Conservation (phyloP, 306 rosid species). For the Arachis stenosperma region DNA sequence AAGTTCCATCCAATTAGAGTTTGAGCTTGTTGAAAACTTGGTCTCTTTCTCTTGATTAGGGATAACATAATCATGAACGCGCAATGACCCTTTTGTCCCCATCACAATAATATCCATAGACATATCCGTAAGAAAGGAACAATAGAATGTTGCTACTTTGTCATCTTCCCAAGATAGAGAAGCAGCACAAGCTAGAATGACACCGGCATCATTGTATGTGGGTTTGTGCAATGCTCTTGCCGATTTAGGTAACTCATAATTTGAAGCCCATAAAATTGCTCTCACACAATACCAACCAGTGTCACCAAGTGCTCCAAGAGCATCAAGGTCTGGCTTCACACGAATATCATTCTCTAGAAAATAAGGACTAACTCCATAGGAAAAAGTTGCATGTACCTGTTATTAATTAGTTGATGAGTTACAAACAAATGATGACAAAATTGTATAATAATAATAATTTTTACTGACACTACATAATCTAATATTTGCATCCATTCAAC, state of each 20-base stretch:
- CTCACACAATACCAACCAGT: conserved; percentile 46
- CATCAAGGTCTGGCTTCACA: conserved; percentile 46
- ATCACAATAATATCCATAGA: conserved; percentile 61
- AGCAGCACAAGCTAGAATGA: conserved; percentile 66
- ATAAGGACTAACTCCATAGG: conserved; percentile 5
- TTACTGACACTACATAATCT: no score
- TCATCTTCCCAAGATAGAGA: conserved; percentile 72
- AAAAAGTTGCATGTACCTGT: conserved; percentile 24
- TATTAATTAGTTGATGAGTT: no score
- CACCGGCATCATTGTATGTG: conserved; percentile 55
- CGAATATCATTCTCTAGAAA: conserved; percentile 43
- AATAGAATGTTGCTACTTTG: conserved; percentile 67
- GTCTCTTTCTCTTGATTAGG: conserved; percentile 69
- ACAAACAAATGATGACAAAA: background rate
- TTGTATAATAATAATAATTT: no score
- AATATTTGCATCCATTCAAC: no score
- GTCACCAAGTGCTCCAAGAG: conserved; percentile 44
- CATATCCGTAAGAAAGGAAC: conserved; percentile 69
- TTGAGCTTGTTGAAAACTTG: conserved; percentile 45
- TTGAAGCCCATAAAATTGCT: conserved; percentile 43
- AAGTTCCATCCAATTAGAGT: conserved; percentile 48
- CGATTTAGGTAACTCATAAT: conserved; percentile 40
- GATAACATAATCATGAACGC: conserved; percentile 57
- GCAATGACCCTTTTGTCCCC: conserved; percentile 73
- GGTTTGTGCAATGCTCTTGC: conserved; percentile 34